Evolutionary conservation across 257 asterid genomes (phyloP).

Genomic region (Agastache rugosa): DNA sequence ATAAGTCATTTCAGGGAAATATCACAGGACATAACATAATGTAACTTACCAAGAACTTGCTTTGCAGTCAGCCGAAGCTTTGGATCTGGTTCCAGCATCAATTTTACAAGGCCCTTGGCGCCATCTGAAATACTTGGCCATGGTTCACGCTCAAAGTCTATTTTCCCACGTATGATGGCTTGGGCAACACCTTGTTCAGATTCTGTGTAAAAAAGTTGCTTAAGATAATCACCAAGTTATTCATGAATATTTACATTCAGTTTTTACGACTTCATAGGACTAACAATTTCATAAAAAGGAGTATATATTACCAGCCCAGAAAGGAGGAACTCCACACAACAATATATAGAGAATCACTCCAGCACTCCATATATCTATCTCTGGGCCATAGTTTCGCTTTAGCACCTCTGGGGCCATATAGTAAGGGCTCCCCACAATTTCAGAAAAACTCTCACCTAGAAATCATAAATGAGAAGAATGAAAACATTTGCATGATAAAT

Average conservation of each 20-base stretch:
- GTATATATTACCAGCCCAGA: constrained; percentile 80
- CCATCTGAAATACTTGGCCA: constrained; percentile 93
- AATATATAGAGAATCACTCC: constrained; percentile 85
- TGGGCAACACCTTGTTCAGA: constrained; percentile 99
- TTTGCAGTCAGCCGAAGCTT: constrained; percentile 92
- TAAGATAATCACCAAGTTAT: constrained; percentile 26
- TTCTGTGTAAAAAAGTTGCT: constrained; percentile 59
- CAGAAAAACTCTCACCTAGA: constrained; percentile 88
- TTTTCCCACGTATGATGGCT: constrained; percentile 89
- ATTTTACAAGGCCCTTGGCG: constrained; percentile 86
- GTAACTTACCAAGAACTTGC: constrained; percentile 83
- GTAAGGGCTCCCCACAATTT: constrained; percentile 97
- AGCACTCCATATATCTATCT: constrained; percentile 96
- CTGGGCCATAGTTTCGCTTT: constrained; percentile 89
- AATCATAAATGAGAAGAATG: constrained; percentile 21
- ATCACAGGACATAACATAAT: neutral
- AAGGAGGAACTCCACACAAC: constrained; percentile 92
- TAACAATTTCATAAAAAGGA: neutral
- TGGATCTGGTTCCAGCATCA: constrained; percentile 96
- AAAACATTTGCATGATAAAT: constrained; percentile 7
- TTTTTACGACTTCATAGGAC: neutral
- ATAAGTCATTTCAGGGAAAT: constrained; percentile 12
- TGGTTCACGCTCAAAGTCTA: constrained; percentile 94
- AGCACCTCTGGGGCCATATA: constrained; percentile 97
- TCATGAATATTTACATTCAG: constrained; percentile 21